Evolutionary conservation across 495 filamentous ascomycete species (phyloP).

Genomic region (Podospora australis): DNA sequence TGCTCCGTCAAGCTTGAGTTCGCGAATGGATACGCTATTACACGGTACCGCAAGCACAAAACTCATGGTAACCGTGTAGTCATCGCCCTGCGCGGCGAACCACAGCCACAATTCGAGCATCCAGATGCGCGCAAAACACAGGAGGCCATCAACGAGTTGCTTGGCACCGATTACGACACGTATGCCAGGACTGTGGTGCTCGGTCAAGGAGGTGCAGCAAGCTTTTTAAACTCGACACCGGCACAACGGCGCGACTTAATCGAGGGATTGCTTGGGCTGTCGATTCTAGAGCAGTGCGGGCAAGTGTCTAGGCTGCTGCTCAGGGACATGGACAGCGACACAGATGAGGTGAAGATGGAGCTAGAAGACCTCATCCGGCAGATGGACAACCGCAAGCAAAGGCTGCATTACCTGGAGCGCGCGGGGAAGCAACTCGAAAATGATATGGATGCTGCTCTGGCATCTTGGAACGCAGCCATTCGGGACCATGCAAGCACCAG

Average conservation of each 20-base stretch:
- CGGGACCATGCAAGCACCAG: neutral
- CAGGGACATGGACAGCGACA: neutral
- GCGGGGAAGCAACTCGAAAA: neutral
- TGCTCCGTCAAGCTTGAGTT: conserved; percentile 2
- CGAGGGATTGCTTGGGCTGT: conserved; percentile 25
- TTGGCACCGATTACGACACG: conserved; percentile 28
- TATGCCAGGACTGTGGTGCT: conserved; percentile 27
- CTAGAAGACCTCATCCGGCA: neutral
- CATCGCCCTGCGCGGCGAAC: conserved; percentile 18
- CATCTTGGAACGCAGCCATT: neutral
- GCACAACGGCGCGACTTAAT: conserved; percentile 22
- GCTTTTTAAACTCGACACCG: conserved; percentile 24
- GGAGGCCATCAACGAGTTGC: conserved; percentile 23
- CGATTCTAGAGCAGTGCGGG: conserved; percentile 19
- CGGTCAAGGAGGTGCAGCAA: conserved; percentile 26
- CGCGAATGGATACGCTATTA: neutral
- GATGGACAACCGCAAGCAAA: neutral
- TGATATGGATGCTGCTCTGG: neutral
- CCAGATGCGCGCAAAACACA: conserved; percentile 12
- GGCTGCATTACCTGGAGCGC: neutral
- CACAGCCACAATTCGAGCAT: conserved; percentile 22
- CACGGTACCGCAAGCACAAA: conserved; percentile 13
- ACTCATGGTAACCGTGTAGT: conserved; percentile 2
- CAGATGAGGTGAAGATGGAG: neutral
- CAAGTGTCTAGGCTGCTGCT: conserved; percentile 20